Conservation (phyloP, 2,329 filamentous ascomycete genomes). For the Dothistroma pini region DNA sequence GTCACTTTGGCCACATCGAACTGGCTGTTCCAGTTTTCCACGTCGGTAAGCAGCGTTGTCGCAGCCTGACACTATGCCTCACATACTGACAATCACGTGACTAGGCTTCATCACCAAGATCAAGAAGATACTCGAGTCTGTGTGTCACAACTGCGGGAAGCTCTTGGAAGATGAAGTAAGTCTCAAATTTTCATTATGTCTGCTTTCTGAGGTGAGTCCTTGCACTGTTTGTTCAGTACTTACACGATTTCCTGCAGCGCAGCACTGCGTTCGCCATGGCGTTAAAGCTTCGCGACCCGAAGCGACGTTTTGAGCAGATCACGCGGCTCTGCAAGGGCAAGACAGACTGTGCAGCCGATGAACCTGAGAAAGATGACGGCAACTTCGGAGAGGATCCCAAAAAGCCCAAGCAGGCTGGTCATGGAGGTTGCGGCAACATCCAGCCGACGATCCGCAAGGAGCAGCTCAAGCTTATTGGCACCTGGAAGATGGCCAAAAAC, state of each 20-base stretch:
- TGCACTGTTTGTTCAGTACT: conserved; percentile 36
- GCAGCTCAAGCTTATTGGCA: conserved; percentile 76
- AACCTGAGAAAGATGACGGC: conserved; percentile 63
- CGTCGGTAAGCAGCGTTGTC: conserved; percentile 51
- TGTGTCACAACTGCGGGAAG: conserved; percentile 99
- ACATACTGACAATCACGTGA: conserved; percentile 22
- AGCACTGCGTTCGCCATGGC: conserved; percentile 81
- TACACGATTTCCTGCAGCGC: conserved; percentile 57
- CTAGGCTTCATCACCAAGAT: conserved; percentile 96
- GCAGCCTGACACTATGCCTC: not conserved
- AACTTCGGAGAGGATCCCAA: conserved; percentile 60
- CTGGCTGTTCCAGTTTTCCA: conserved; percentile 95
- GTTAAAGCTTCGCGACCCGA: conserved; percentile 82
- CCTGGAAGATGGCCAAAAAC: conserved; percentile 66
- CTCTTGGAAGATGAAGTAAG: conserved; percentile 97
- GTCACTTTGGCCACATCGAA: conserved; percentile 98
- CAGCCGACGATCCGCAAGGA: conserved; percentile 86
- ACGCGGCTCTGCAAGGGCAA: conserved; percentile 92
- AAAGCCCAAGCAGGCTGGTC: conserved; percentile 53
- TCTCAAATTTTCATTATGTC: conserved; percentile 45
- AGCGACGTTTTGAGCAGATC: conserved; percentile 87
- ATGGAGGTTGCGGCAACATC: conserved; percentile 90
- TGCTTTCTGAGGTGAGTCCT: conserved; percentile 13
- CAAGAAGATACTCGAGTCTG: conserved; percentile 98
- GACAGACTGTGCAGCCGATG: conserved; percentile 75